Percentiles rank a stretch among this genome's conserved stretches.
phyloP scores from a whole-genome alignment of 192 early-diverging fungal species.

The Linnemannia elongata region DNA sequence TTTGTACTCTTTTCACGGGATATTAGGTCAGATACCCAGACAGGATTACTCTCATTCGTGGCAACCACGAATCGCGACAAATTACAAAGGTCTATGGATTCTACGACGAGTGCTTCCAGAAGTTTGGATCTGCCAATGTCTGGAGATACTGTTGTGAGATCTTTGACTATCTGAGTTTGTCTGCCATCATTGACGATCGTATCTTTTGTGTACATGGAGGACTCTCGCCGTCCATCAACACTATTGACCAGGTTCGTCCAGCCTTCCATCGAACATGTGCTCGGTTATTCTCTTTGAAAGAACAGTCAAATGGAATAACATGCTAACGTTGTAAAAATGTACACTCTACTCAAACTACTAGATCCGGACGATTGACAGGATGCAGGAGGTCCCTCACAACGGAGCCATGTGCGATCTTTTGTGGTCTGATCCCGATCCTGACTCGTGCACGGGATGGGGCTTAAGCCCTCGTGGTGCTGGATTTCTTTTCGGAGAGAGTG shows the following conservation, averaged over 20 bases:
- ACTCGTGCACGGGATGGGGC: slow-evolving; percentile 83
- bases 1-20: background rate
- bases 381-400: slow-evolving; percentile 98
- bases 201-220: slow-evolving; percentile 98
- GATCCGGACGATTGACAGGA: slow-evolving; percentile 94
- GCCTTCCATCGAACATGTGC: too few relatives aligned
- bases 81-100: slow-evolving; percentile 99
- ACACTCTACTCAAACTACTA: slow-evolving; percentile 8
- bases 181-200: slow-evolving; percentile 94
- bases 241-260: slow-evolving; percentile 84
- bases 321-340: background rate
- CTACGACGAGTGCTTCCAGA: slow-evolving; percentile 97
- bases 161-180: slow-evolving; percentile 96
- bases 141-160: slow-evolving; percentile 99
- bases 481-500: slow-evolving; percentile 97
- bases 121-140: slow-evolving; percentile 96
- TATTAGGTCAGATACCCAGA: slow-evolving; percentile 87
- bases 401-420: slow-evolving; percentile 98
- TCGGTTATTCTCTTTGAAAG: background rate
- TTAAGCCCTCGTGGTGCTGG: slow-evolving; percentile 97
- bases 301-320: too few relatives aligned
- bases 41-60: slow-evolving; percentile 92
- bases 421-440: slow-evolving; percentile 96
- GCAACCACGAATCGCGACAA: slow-evolving; percentile 94
- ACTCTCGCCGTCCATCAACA: slow-evolving; percentile 92